phyloP scores from a whole-genome alignment of 2,329 filamentous ascomycete genomes.

The Hypoxylon rubiginosum region DNA sequence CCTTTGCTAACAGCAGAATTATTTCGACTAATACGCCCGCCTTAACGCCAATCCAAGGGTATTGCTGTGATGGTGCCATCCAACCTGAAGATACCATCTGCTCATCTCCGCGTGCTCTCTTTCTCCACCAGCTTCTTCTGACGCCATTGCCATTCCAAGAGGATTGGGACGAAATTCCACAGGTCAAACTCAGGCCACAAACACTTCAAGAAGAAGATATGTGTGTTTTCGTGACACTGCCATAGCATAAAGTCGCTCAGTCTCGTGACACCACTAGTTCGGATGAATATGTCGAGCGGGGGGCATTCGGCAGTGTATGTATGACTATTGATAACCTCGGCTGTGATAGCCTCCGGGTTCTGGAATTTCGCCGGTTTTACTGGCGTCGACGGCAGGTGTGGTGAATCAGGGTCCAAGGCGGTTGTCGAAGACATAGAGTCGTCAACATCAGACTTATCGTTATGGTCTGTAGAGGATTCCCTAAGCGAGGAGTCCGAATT shows the following conservation, averaged over 20 bases:
- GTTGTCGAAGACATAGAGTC: slow-evolving; percentile 72
- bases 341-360: slow-evolving; percentile 89
- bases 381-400: slow-evolving; percentile 55
- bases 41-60: slow-evolving; percentile 35
- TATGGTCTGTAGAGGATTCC: slow-evolving; percentile 62
- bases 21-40: slow-evolving; percentile 26
- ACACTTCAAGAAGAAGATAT: slow-evolving; percentile 91
- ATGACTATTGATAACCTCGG: slow-evolving; percentile 84
- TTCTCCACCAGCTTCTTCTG: slow-evolving; percentile 71
- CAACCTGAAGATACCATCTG: background rate
- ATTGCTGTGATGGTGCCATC: slow-evolving; percentile 13
- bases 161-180: slow-evolving; percentile 90
- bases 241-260: slow-evolving; percentile 99
- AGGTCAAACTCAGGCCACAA: slow-evolving; percentile 97
- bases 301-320: slow-evolving; percentile 90
- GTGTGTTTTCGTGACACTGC: slow-evolving; percentile 94
- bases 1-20: slow-evolving; percentile 12
- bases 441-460: slow-evolving; percentile 63
- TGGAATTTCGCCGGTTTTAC: slow-evolving; percentile 60
- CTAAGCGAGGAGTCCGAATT: slow-evolving; percentile 62
- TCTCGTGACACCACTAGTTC: slow-evolving; percentile 92
- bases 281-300: slow-evolving; percentile 89
- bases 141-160: slow-evolving; percentile 88
- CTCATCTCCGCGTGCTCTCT: slow-evolving; percentile 59
- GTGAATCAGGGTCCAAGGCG: slow-evolving; percentile 68